These are phyloP conservation scores for Cynara cardunculus DNA, from an alignment of 129 eudicot species.

Conservation along the genomic window DNA sequence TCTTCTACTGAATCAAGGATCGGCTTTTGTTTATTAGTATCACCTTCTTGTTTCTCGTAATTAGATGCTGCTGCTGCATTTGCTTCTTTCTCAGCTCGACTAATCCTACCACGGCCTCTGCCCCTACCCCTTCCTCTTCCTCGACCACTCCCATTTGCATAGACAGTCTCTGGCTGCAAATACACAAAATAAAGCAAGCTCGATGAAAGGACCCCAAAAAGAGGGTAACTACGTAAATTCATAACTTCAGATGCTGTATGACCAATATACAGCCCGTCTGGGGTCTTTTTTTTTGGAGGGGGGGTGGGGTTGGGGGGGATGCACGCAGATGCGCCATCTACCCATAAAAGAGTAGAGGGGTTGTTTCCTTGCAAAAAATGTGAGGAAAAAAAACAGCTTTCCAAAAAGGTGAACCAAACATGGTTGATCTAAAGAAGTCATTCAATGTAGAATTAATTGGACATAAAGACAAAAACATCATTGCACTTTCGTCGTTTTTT, in stretches of 20 bases:
- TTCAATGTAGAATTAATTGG: neutral
- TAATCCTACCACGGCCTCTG: constrained; percentile 47
- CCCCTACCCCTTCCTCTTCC: constrained; percentile 81
- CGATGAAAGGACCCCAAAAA: neutral
- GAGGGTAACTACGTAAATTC: too few relatives aligned
- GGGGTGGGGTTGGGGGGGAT: too few relatives aligned
- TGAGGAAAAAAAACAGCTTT: too few relatives aligned
- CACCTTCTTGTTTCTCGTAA: constrained; percentile 12
- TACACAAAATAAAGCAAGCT: neutral
- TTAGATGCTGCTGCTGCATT: constrained; percentile 2
- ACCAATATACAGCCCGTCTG: neutral
- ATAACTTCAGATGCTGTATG: too few relatives aligned
- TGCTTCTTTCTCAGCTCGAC: constrained; percentile 35
- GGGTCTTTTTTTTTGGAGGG: too few relatives aligned
- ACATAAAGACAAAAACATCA: too few relatives aligned
- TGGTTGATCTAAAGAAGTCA: neutral
- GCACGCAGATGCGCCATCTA: too few relatives aligned
- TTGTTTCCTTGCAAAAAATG: too few relatives aligned
- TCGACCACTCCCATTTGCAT: constrained; percentile 44
- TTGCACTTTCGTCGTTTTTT: neutral
- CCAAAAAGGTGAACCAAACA: neutral
- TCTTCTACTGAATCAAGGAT: neutral
- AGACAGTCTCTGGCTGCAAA: constrained; percentile 41
- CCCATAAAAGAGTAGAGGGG: too few relatives aligned
- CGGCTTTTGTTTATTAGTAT: constrained; percentile 4